Evolutionary conservation across 139 green algal species (phyloP).

Genomic region (Chlamydomonas sp.): DNA sequence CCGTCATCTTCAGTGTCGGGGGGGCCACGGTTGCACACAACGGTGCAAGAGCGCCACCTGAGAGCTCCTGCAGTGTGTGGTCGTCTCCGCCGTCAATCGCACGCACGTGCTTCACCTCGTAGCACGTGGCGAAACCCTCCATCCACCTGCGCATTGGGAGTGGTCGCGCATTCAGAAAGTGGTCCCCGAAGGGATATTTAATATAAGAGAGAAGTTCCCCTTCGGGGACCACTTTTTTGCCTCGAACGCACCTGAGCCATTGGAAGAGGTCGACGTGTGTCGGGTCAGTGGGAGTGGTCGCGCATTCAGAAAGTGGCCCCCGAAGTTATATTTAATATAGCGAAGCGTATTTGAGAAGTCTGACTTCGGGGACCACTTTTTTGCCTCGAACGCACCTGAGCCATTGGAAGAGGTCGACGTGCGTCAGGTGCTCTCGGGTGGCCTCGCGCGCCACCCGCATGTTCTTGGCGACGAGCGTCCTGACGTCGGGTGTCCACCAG

Average conservation of each 20-base stretch:
- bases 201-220: no score
- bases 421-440: neutral
- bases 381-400: neutral
- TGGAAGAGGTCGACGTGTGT: no score
- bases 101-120: neutral
- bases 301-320: no score
- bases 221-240: no score
- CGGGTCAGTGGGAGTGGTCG: no score
- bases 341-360: neutral
- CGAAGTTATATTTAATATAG: neutral
- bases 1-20: neutral
- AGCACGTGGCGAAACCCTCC: neutral
- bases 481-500: neutral
- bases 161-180: no score
- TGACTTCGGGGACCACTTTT: neutral
- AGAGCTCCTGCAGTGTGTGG: constrained; percentile 7
- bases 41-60: neutral
- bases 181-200: no score
- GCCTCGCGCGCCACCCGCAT: neutral
- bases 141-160: neutral
- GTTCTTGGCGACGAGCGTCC: neutral
- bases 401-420: neutral
- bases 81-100: constrained; percentile 1
- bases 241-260: no score
- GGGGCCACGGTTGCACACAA: neutral